Base-by-base conservation (phyloP, 345 rosid genomes). In the Pistacia vera region DNA sequence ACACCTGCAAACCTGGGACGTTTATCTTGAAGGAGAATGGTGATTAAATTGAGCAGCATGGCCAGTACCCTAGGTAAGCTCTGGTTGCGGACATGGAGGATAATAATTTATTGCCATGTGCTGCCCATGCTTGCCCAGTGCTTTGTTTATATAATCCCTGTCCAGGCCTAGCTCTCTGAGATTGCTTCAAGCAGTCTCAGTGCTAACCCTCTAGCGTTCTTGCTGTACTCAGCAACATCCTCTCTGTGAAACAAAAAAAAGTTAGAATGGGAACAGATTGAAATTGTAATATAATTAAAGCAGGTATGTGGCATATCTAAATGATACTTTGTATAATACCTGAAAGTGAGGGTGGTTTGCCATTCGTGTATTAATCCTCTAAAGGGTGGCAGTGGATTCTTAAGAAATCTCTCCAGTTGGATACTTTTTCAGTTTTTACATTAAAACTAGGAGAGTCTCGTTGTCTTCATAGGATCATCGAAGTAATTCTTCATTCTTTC, bases 51-150 rank as follows among this genome's bases (percentile, higher is more conserved):
- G n/a, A n/a, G n/a, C n/a, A n/a, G n/a, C n/a, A n/a, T n/a, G n/a
- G n/a, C n/a, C n/a, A n/a, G n/a, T n/a, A n/a, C n/a, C n/a, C n/a
- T n/a, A n/a, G n/a, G n/a, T n/a, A n/a, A n/a, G n/a, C n/a, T n/a
- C n/a, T 5, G 88, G 88, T 56, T 81, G 73, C 1, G 86, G 86
- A 66, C 85, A 83, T 8, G 86, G 80, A 4, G 88, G 88, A 46
- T 86, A 83, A 67, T 77, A 86, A 74, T 86, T 86, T 38, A 86
- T 72, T 20, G 89, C 87, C 83, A 86, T 71, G 74, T 79, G 82
- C 55, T 86, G 88, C 5, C 83, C 86, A 35, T 86, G 85, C 59
- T 79, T 75, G n/a, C 82, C 78, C 5, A 86, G 25, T 66, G 79
- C 75, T 58, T 70, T 63, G 28, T 52, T 68, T 0, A 83, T 61